Conservation (phyloP, 1,284 basidiomycete species). For the Fomitopsis pinicola region DNA sequence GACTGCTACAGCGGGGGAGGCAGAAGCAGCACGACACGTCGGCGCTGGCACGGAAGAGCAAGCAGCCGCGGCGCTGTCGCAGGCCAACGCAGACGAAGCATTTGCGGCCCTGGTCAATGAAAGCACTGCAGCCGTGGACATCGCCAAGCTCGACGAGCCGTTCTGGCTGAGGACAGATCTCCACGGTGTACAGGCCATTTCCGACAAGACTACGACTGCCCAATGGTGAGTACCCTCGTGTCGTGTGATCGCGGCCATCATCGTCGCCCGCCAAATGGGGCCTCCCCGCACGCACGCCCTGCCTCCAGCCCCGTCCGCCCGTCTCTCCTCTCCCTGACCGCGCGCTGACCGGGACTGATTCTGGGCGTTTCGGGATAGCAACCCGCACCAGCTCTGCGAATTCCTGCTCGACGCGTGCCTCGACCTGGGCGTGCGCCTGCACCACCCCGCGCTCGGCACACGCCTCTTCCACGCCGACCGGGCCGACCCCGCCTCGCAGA, state of each 20-base stretch:
- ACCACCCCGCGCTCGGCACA: slow-evolving; percentile 29
- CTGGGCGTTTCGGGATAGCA: slow-evolving; percentile 19
- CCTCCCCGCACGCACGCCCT: neutral
- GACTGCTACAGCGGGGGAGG: neutral
- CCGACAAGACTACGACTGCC: slow-evolving; percentile 38
- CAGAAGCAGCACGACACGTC: neutral
- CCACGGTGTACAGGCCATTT: slow-evolving; percentile 22
- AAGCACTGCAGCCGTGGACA: neutral
- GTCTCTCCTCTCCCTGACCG: neutral
- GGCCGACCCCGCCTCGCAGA: slow-evolving; percentile 6
- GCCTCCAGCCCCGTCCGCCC: neutral
- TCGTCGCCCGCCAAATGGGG: neutral
- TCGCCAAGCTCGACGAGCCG: slow-evolving; percentile 12
- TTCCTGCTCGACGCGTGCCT: slow-evolving; percentile 44
- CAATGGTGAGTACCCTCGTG: slow-evolving; percentile 35
- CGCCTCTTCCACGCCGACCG: slow-evolving; percentile 16
- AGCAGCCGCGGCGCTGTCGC: neutral
- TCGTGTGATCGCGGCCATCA: neutral
- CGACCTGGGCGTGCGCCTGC: slow-evolving; percentile 35
- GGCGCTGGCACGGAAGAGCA: neutral
- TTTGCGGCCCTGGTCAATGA: slow-evolving; percentile 7
- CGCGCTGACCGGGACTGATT: neutral
- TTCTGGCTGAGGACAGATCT: slow-evolving; percentile 24
- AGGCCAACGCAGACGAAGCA: neutral
- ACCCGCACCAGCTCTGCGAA: slow-evolving; percentile 46